Evolutionary conservation across 192 early-diverging fungal species (phyloP).

Genomic region (Entomortierella lignicola): DNA sequence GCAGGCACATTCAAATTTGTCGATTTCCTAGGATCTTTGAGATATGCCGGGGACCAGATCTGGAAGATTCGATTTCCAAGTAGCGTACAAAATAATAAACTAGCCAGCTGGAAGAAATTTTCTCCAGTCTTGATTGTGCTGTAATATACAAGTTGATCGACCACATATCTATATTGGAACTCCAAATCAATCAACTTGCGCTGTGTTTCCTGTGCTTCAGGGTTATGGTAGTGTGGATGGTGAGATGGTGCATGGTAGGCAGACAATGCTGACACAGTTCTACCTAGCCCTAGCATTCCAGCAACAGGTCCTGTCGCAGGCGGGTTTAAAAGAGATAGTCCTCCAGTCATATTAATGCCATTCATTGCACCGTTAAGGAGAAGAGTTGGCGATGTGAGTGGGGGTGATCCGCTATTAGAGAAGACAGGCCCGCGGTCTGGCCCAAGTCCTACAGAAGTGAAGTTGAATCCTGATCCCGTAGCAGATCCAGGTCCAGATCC

Average conservation of each 20-base stretch:
- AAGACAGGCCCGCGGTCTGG: slow-evolving; percentile 17
- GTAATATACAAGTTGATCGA: slow-evolving; percentile 81
- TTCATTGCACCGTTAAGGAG: slow-evolving; percentile 14
- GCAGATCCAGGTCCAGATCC: background rate
- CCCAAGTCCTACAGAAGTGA: slow-evolving; percentile 22
- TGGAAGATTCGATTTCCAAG: slow-evolving; percentile 65
- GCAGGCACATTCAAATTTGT: background rate
- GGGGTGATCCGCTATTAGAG: slow-evolving; percentile 2
- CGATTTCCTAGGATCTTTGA: slow-evolving; percentile 29
- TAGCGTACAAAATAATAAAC: slow-evolving; percentile 70
- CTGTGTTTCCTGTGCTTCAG: slow-evolving; percentile 48
- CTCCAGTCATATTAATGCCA: slow-evolving; percentile 10
- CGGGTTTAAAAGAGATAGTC: slow-evolving; percentile 7
- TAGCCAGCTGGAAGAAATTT: slow-evolving; percentile 75
- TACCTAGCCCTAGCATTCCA: slow-evolving; percentile 47
- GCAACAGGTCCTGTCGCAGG: slow-evolving; percentile 21
- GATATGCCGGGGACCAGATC: slow-evolving; percentile 57
- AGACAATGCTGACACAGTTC: slow-evolving; percentile 1
- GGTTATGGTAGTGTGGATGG: slow-evolving; percentile 39
- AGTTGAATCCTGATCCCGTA: background rate
- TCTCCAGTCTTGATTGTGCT: slow-evolving; percentile 81
- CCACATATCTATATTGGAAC: slow-evolving; percentile 77
- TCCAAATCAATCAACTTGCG: slow-evolving; percentile 65
- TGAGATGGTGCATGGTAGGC: slow-evolving; percentile 28
- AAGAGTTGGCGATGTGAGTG: slow-evolving; percentile 1